Evolutionary conservation across 2,329 filamentous ascomycete species (phyloP).

Genomic region (Juglanconis juglandina): DNA sequence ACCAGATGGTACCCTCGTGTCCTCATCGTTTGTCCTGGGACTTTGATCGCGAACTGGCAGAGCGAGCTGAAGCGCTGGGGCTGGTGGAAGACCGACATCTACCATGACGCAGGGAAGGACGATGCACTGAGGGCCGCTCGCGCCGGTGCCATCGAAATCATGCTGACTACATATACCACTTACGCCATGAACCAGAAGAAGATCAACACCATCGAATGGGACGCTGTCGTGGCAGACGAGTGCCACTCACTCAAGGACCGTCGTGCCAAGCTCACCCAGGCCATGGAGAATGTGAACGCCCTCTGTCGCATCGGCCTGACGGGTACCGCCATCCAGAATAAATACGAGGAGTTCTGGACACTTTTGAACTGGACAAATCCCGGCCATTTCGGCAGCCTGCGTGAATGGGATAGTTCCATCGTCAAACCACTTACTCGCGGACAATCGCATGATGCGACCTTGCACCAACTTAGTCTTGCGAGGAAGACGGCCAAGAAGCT

Average conservation of each 20-base stretch:
- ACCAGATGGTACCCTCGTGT: constrained; percentile 77
- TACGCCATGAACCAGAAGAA: constrained; percentile 72
- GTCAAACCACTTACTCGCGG: constrained; percentile 78
- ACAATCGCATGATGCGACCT: constrained; percentile 87
- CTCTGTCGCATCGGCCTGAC: constrained; percentile 91
- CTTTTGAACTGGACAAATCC: constrained; percentile 95
- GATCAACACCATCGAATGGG: constrained; percentile 86
- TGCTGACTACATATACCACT: constrained; percentile 92
- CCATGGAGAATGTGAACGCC: constrained; percentile 87
- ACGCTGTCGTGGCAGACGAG: constrained; percentile 91
- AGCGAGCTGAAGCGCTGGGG: constrained; percentile 86
- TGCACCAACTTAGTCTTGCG: constrained; percentile 75
- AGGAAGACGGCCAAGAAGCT: constrained; percentile 80
- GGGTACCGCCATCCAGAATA: constrained; percentile 95
- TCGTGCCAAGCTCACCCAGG: constrained; percentile 71
- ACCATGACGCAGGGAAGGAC: constrained; percentile 68
- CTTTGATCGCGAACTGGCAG: constrained; percentile 86
- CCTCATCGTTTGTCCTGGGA: constrained; percentile 84
- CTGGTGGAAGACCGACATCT: constrained; percentile 87
- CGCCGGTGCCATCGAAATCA: constrained; percentile 76
- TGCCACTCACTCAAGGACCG: constrained; percentile 86
- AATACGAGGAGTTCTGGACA: constrained; percentile 96
- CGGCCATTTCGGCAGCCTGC: constrained; percentile 59
- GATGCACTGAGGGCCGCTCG: constrained; percentile 69
- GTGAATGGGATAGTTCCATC: constrained; percentile 76